phyloP scores from a whole-genome alignment of 805 yeast species.

The Danielozyma ontarioensis region DNA sequence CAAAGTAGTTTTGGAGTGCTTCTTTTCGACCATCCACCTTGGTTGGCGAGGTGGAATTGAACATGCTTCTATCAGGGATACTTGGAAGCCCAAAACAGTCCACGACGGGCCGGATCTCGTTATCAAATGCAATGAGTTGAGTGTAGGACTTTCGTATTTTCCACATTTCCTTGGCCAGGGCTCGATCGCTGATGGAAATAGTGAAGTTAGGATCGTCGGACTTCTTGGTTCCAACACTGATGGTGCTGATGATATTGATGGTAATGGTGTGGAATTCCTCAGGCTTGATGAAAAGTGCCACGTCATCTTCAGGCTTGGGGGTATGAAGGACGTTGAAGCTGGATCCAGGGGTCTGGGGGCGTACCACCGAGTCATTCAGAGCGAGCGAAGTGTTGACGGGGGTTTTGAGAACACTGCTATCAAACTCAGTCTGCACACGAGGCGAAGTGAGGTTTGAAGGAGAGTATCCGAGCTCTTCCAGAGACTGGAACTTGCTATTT shows the following conservation, averaged over 20 bases:
- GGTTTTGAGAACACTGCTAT: too few relatives aligned
- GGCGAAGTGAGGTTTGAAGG: too few relatives aligned
- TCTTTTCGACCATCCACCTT: conserved; percentile 60
- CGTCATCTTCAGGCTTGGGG: conserved; percentile 30
- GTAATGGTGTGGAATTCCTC: conserved; percentile 49
- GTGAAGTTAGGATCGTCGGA: conserved; percentile 57
- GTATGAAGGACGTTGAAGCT: conserved; percentile 11
- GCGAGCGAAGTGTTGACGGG: not conserved
- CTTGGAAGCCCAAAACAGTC: conserved; percentile 53
- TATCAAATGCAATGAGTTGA: conserved; percentile 59
- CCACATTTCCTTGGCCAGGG: conserved; percentile 66
- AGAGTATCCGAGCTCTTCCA: too few relatives aligned
- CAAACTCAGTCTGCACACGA: too few relatives aligned
- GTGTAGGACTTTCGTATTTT: conserved; percentile 59
- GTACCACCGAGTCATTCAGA: not conserved
- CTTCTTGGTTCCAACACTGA: conserved; percentile 29
- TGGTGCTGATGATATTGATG: conserved; percentile 46
- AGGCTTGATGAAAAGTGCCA: conserved; percentile 53
- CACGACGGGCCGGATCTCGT: conserved; percentile 47
- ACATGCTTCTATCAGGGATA: conserved; percentile 60
- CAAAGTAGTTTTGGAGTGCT: conserved; percentile 55
- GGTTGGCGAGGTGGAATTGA: conserved; percentile 53
- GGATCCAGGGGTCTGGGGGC: conserved; percentile 11
- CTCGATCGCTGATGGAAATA: conserved; percentile 60
- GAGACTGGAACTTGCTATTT: too few relatives aligned